Conservation (phyloP, 371 early-diverging fungal species). For the Apophysomyces elegans region DNA sequence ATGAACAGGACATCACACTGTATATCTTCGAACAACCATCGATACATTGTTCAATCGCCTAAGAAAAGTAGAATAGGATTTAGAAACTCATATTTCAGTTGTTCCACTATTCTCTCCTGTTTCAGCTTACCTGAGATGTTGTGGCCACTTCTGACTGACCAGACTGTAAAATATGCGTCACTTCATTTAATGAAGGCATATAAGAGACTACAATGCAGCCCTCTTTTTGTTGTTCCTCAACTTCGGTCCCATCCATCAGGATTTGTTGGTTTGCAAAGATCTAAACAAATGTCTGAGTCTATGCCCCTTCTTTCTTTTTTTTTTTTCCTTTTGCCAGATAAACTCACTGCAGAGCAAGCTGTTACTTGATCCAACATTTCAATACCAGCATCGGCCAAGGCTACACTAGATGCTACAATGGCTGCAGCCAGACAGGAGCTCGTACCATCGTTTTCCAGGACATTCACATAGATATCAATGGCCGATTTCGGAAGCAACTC, state of each 20-base stretch:
- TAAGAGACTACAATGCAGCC: constrained; percentile 80
- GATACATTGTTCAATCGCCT: constrained; percentile 84
- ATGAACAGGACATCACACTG: constrained; percentile 69
- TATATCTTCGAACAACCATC: constrained; percentile 85
- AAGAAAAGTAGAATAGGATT: constrained; percentile 5
- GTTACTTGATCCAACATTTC: constrained; percentile 93
- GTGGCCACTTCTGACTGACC: constrained; percentile 67
- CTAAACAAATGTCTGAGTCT: constrained; percentile 31
- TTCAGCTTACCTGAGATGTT: constrained; percentile 53
- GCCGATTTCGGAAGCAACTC: constrained; percentile 88
- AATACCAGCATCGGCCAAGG: constrained; percentile 93
- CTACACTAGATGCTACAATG: constrained; percentile 85
- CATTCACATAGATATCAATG: constrained; percentile 85
- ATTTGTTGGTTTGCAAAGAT: constrained; percentile 50
- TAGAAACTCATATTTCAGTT: neutral
- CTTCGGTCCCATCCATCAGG: constrained; percentile 71
- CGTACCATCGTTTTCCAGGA: constrained; percentile 88
- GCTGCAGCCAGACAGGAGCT: constrained; percentile 82
- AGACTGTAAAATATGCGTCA: constrained; percentile 86
- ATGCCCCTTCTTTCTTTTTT: constrained; percentile 13
- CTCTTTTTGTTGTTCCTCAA: constrained; percentile 71
- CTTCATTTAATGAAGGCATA: constrained; percentile 88
- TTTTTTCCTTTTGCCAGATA: constrained; percentile 10
- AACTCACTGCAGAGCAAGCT: constrained; percentile 74
- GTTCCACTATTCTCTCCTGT: constrained; percentile 6